Base-by-base conservation (phyloP, 176 grass and related monocot species). In the Miscanthus lutarioriparius region DNA sequence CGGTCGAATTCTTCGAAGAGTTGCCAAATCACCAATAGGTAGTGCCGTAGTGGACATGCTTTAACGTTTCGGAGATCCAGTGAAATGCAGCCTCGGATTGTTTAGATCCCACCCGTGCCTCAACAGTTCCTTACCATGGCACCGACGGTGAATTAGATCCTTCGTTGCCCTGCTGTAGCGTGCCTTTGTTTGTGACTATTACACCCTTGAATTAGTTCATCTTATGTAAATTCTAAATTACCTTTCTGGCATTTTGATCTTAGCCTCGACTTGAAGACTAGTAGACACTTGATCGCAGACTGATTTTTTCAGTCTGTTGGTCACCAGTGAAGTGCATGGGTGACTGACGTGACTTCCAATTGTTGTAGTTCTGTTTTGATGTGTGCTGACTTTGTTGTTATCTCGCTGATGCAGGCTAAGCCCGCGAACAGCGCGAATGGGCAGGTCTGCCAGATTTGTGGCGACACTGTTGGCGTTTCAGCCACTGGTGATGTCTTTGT, bases 391-490 rank as follows among this genome's bases (percentile, higher is more conserved):
- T 61, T 13, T 76, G 30, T 75, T 64, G 65, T 28, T 49, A 1
- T 62, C 47, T 84, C 9, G 26, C 53, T 38, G 47, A 85, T 94
- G 91, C 91, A 99, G 97, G 83, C 81, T 13, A 99, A 99, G 77
- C 41, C 87, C 3, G 13, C 54, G 0, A 96, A 99, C 20, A 90
- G 78, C 25, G 75, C 70, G 27, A 94, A 84, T 28, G 89, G 85
- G 7, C 88, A 97, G 77, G 86, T 92, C n/a, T 99, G 97, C 82
- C 97, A 99, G 75, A 99, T 99, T 80, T 99, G 97, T 58, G 86
- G 97, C 0, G 97, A 99, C 63, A 88, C 88, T 36, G 91, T 99
- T 36, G 97, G 97, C 0, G 84, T 92, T 71, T 87, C 97, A 38
- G 91, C 90, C 5, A 94, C 80, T 2, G 93, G 90, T 1, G 97